Conservation (phyloP, 805 yeast species). For the Starmerella gropengiesseri region DNA sequence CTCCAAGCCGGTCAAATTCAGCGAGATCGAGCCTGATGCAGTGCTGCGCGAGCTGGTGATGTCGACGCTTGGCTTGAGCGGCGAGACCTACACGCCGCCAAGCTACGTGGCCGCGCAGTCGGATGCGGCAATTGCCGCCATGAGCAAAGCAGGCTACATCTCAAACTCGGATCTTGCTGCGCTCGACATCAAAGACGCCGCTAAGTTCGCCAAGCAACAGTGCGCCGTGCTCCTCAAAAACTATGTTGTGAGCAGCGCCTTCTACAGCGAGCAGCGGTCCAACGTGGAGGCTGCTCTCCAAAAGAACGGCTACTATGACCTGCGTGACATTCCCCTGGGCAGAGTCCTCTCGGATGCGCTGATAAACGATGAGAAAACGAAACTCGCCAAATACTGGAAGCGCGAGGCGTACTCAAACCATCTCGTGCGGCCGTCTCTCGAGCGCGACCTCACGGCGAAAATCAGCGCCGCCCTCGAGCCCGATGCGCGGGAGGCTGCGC, state of each 20-base stretch:
- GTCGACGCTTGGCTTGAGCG: conserved; percentile 5
- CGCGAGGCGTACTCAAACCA: conserved; percentile 3
- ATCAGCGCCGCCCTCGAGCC: neutral
- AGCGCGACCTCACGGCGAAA: conserved; percentile 3
- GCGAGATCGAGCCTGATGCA: conserved; percentile 11
- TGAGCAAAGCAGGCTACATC: conserved; percentile 8
- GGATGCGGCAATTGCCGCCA: neutral
- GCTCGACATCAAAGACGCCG: neutral
- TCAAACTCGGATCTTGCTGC: neutral
- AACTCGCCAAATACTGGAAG: conserved; percentile 3
- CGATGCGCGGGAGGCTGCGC: neutral
- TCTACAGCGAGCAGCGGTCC: conserved; percentile 1
- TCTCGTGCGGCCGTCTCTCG: conserved; percentile 16
- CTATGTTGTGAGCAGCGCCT: conserved; percentile 11
- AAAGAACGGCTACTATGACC: conserved; percentile 13
- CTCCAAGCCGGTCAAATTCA: conserved; percentile 4
- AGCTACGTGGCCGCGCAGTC: neutral
- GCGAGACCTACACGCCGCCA: conserved; percentile 9
- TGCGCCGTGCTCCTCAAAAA: conserved; percentile 1
- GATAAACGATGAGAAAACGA: conserved; percentile 7
- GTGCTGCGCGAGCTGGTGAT: conserved; percentile 11
- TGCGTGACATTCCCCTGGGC: conserved; percentile 11
- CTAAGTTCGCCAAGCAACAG: conserved; percentile 12
- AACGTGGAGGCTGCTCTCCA: conserved; percentile 6
- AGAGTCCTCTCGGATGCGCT: conserved; percentile 8